Evolutionary conservation across 345 rosid genomes (phyloP), one percentile per base, ranked within the genome.

Genomic region (Adansonia digitata): DNA sequence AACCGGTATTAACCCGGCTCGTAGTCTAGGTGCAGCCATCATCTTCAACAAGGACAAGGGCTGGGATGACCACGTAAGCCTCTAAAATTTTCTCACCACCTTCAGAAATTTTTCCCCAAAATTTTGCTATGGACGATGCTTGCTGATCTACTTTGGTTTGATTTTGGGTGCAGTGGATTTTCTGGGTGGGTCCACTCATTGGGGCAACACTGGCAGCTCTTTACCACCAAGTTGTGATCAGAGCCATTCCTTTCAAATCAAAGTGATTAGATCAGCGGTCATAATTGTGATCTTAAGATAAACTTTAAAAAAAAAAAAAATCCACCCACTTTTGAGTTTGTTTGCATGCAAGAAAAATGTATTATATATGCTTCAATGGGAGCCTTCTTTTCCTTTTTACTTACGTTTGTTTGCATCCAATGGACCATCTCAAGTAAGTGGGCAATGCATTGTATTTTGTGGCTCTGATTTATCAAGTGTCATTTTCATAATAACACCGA

Each of bases 201-300:
- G 94, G 92, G 26, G 94, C 94, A 43, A 85, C 88, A 31, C 86
- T 90, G 13, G 94, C 94, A 12, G 94, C 94, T 69, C 77, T 90
- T 1, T 90, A 90, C 80, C 92, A 88, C 83, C 80, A 74, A 42
- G 84, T 89, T 45, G 90, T 89, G 78, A 89, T 89, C 83, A 86
- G 94, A 78, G 92, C 94, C 55, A 89, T 89, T 56, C 94, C 94
- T 34, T 89, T 88, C 82, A 89, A 86, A 65, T 75, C 79, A 68
- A 82, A 68, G 77, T 84, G 69, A 63, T 10, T 7, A 63, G 10
- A 37, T 8, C 69, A 79, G 34, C 3, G 26, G 22, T 61, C 7
- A n/a, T 63, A 27, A 7, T 24, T 24, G 34, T 18, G 51, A 60
- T 57, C 18, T 57, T 12, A 29, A 27, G 39, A 59, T 29, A 29